A percentile compares a stretch with the other conserved stretches of the same genome.
Conservation (phyloP, 768 basidiomycete species). For the Leccinum incarnatum region DNA sequence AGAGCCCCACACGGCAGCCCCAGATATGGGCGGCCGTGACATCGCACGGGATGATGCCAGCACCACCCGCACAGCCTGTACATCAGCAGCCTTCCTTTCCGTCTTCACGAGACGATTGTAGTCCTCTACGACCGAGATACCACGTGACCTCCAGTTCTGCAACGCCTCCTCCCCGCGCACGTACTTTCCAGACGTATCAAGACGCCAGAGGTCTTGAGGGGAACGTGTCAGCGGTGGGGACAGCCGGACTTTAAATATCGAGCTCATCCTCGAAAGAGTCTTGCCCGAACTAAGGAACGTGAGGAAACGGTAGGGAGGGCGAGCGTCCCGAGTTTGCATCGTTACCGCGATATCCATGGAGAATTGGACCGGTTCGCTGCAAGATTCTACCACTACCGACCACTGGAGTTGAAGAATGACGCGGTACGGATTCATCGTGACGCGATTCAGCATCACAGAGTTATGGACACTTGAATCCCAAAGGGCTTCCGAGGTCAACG, state of each 20-base stretch:
- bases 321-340: constrained; percentile 81
- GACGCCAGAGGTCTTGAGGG: constrained; percentile 86
- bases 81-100: constrained; percentile 79
- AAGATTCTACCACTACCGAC: constrained; percentile 79
- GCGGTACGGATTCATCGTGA: constrained; percentile 75
- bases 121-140: constrained; percentile 87
- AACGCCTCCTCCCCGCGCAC: constrained; percentile 89
- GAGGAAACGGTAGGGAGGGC: constrained; percentile 74
- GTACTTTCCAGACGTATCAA: constrained; percentile 94
- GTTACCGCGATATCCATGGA: constrained; percentile 81
- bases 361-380: constrained; percentile 85
- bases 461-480: constrained; percentile 97
- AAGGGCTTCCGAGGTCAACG: constrained; percentile 63
- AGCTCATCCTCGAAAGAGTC: constrained; percentile 73
- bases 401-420: constrained; percentile 76
- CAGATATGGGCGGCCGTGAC: constrained; percentile 47
- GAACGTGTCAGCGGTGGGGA: constrained; percentile 84
- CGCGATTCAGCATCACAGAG: constrained; percentile 79
- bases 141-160: constrained; percentile 81
- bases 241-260: constrained; percentile 80
- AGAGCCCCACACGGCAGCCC: constrained; percentile 58
- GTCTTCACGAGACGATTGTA: constrained; percentile 68
- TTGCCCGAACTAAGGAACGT: constrained; percentile 77
- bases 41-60: constrained; percentile 49
- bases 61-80: constrained; percentile 83